Evolutionary conservation across 163 green algal genomes (phyloP).

Genomic region (Prototheca wickerhamii): DNA sequence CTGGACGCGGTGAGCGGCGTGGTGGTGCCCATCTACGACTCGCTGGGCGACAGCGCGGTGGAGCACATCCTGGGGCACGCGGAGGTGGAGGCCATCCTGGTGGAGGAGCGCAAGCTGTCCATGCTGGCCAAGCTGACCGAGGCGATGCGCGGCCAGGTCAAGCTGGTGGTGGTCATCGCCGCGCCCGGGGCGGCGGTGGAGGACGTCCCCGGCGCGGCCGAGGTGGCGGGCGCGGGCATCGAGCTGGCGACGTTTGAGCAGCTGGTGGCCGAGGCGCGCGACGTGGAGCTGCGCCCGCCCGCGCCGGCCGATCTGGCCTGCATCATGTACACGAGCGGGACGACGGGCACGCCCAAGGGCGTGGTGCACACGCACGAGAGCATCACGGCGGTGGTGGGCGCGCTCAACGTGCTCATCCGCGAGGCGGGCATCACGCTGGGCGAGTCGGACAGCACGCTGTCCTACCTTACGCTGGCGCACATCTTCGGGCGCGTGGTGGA

Average conservation of each 20-base stretch:
- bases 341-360: constrained; percentile 77
- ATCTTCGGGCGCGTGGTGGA: constrained; percentile 82
- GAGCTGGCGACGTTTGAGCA: background rate
- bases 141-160: constrained; percentile 17
- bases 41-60: constrained; percentile 81
- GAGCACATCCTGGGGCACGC: constrained; percentile 90
- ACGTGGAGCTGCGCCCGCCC: constrained; percentile 21
- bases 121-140: constrained; percentile 18
- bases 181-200: background rate
- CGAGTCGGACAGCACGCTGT: constrained; percentile 65
- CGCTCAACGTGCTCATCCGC: constrained; percentile 20
- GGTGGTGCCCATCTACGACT: constrained; percentile 87
- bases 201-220: no score
- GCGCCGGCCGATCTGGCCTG: constrained; percentile 56
- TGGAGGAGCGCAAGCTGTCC: background rate
- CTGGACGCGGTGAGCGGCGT: constrained; percentile 12
- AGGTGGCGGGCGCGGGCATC: constrained; percentile 13
- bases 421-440: constrained; percentile 13
- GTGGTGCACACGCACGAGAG: constrained; percentile 80
- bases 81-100: background rate
- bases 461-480: constrained; percentile 89
- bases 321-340: constrained; percentile 93
- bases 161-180: constrained; percentile 25
- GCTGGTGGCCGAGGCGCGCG: constrained; percentile 1
- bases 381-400: constrained; percentile 50